Percentiles rank a stretch among this genome's conserved stretches.
phyloP scores from a whole-genome alignment of 2,329 filamentous ascomycete genomes.

The Blastomyces parvus region DNA sequence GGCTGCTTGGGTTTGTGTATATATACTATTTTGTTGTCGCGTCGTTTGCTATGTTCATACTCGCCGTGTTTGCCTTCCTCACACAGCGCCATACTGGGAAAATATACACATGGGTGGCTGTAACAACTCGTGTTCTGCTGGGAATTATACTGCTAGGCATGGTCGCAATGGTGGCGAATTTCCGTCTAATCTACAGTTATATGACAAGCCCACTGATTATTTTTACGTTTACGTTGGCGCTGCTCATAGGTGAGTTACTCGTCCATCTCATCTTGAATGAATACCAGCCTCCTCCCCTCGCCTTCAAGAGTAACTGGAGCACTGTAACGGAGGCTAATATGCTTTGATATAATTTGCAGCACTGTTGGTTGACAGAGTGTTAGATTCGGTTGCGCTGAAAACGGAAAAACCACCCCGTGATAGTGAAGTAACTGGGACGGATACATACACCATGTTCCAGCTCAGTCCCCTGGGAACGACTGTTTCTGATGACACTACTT shows the following conservation, averaged over 20 bases:
- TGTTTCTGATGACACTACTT: not conserved
- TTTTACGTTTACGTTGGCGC: conserved; percentile 26
- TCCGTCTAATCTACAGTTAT: conserved; percentile 29
- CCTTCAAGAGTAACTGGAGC: not conserved
- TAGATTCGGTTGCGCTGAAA: conserved; percentile 5
- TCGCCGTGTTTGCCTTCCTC: conserved; percentile 27
- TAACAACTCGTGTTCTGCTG: conserved; percentile 23
- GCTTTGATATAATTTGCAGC: not conserved
- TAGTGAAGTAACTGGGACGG: not conserved
- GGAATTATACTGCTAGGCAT: conserved; percentile 24
- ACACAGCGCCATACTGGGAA: conserved; percentile 21
- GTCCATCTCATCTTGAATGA: not conserved
- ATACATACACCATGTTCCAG: not conserved
- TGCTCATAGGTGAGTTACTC: conserved; percentile 22
- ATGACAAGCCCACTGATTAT: conserved; percentile 35
- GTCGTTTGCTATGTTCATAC: conserved; percentile 28
- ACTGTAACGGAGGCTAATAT: not conserved
- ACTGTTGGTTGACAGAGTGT: conserved; percentile 5
- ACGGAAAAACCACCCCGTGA: not conserved
- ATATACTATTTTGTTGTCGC: conserved; percentile 33
- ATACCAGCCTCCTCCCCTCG: not conserved
- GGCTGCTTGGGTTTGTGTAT: conserved; percentile 32
- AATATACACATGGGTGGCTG: conserved; percentile 21
- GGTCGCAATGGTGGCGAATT: conserved; percentile 25
- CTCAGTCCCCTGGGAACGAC: not conserved